These are phyloP conservation scores for Tricholoma sp. DNA, from an alignment of 768 basidiomycete species.

Conservation along the genomic window DNA sequence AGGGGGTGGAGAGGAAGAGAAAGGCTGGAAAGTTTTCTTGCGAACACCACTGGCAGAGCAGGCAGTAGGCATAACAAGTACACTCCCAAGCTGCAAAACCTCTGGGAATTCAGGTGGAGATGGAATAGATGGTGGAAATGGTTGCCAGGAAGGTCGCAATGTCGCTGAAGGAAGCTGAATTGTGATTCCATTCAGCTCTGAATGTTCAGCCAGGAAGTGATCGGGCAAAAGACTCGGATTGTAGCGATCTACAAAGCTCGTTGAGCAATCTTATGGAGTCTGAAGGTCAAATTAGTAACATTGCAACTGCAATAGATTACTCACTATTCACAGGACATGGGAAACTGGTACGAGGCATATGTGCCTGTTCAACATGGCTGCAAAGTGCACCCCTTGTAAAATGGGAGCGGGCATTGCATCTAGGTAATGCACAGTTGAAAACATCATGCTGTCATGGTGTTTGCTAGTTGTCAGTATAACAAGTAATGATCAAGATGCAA, in stretches of 20 bases:
- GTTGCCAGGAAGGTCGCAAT: constrained; percentile 14
- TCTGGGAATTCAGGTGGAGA: constrained; percentile 7
- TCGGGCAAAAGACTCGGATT: constrained; percentile 5
- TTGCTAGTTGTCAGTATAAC: background rate
- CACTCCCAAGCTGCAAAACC: constrained; percentile 7
- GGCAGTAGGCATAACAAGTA: constrained; percentile 5
- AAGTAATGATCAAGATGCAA: background rate
- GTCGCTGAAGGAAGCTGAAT: constrained; percentile 9
- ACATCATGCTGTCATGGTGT: background rate
- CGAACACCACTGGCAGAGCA: constrained; percentile 1
- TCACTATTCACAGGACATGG: constrained; percentile 16
- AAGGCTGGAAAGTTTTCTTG: background rate
- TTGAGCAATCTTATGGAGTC: constrained; percentile 10
- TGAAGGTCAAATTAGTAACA: background rate
- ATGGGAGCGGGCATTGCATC: constrained; percentile 11
- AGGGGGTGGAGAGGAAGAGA: background rate
- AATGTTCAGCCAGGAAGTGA: constrained; percentile 16
- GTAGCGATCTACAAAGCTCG: background rate
- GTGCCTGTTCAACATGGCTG: constrained; percentile 14
- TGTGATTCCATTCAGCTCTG: constrained; percentile 5
- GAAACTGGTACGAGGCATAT: constrained; percentile 13
- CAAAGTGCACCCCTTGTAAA: constrained; percentile 9
- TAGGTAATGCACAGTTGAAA: constrained; percentile 8
- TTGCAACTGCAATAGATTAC: background rate
- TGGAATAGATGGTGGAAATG: constrained; percentile 10